Base-by-base conservation (phyloP, 805 yeast genomes). In the Metschnikowia henanensis region DNA sequence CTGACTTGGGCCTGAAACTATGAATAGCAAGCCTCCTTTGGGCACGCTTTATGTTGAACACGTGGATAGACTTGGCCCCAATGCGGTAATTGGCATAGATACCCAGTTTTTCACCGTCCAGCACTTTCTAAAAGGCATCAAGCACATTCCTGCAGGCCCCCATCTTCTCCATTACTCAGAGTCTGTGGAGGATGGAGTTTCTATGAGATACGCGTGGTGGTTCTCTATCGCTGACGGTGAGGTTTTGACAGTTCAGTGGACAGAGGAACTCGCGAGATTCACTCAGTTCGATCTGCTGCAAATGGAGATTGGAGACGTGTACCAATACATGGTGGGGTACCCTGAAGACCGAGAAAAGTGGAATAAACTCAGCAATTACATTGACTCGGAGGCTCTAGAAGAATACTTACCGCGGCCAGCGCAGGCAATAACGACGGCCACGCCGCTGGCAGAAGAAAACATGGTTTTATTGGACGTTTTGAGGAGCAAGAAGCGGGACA, bases 101-200 rank as follows among this genome's bases (percentile, higher is more conserved):
- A 56, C 72, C 17, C 74, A 69, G 46, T 77, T 74, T 55, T 76
- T 79, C 64, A 65, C 63, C 28, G 55, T 74, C 7, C 70, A 67
- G 20, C 46, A 58, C 8, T 43, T 61, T 2, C 62, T 77, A 19
- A 64, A 60, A 44, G 87, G 87, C 1, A 68, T 83, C 49, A 80
- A 79, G 49, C 58, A 62, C 15, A 62, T 83, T 4, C 71, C 78
- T 0, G 45, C 57, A 3, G 87, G 87, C 0, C 36, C 71, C 0
- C 88, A 83, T 58, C 59, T 80, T 1, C 51, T 82, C 10, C 87
- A 83, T 58, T 72, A 76, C 61, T 75, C 55, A 12, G 41, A 25
- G 15, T 39, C 55, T 6, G 43, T 41, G 8, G 44, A 41, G 9
- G 40, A 43, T 15, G 56, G 56, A n/a, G 43, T 41, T 6, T 41